Evolutionary conservation across 2,329 filamentous ascomycete genomes (phyloP), one percentile per base, ranked within the genome.

Genomic region (Hymenoscyphus fraxineus): DNA sequence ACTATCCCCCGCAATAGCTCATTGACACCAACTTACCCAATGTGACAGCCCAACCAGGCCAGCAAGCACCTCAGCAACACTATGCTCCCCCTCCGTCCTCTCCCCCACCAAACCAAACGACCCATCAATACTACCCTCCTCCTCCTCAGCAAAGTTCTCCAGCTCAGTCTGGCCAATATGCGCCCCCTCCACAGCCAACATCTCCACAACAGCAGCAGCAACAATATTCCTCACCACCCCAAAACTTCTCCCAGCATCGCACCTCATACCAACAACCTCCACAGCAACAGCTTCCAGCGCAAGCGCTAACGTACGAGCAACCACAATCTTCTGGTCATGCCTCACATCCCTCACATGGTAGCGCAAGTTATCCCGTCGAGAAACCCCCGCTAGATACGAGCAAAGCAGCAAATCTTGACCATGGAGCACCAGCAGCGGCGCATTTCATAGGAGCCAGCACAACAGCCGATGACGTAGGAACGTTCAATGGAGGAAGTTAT

Each of bases 401-500:
- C 58, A 32, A 70, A 38, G 44, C 69, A 7, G 19, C 38, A 3
- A 73, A 74, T 64, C 70, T 79, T 16, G 76, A 78, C 2, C 78
- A 79, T 22, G 79, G 78, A 15, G 79, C 80, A 0, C 73, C 73
- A 15, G 61, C 70, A 16, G 73, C 72, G n/a, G 65, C 51, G 7
- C 83, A 89, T 64, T 93, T 94, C 68, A 76, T 81, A 6, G 91
- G 90, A 38, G 86, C 84, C 0, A 78, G 78, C 39, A 80, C 88
- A 0, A 83, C 84, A 0, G 81, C 86, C 38, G 95, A 98, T 76
- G 93, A 97, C 71, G 86, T 96, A 1, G 95, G 95, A n/a, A 95
- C 90, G 0, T 99, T 98, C 81, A 98, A 98, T 75, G 95, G 95
- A 16, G 95, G 95, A 13, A 94, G 91, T 74, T 99, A 94, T 76